Evolutionary conservation across 169 alveolate species (phyloP), one percentile per base, ranked within the genome.

Genomic region (Plasmodium sp.): DNA sequence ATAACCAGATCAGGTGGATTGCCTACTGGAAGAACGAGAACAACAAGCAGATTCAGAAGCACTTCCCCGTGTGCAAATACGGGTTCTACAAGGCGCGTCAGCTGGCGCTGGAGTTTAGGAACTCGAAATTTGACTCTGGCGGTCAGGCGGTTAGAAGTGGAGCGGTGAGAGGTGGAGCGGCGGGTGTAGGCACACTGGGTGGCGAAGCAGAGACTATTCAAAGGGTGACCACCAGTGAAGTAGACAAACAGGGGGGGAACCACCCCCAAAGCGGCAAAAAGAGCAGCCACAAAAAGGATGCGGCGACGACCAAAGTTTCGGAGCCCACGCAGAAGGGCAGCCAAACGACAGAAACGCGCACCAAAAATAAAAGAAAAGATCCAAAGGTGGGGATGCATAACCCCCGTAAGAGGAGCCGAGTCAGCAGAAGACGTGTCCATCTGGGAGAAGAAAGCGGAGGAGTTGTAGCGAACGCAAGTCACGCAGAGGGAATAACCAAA

Each of bases 1-100:
- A 96, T 93, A 96, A 96, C 41, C 97, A 96, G 84, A 96, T 96
- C 36, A 94, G 97, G 39, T 96, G 97, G 97, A 96, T 96, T 18
- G 94, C 97, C 41, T 96, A 96, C 93, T 96, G 97, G 97, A 96
- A 96, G 80, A 96, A 96, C 51, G 97, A 96, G 77, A 94, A 94
- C 51, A 95, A 95, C 75, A 94, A 94, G 41, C 97, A 96, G 56
- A 94, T 94, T 39, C 97, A 96, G 83, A 94, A 93, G 67, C 97
- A 96, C 83, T 96, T 96, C 75, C 97, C 97, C 27, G 97, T 96
- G 18, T 93, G 96, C 74, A 85, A 95, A 16, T 94, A 81, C 71
- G 97, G 97, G 7, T 96, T 96, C 67, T 77, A 93, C 14, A 95
- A 93, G 77, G 97, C 97, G 75, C 85, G 96, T 16, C 94, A 92